These are phyloP conservation scores for Cercis canadensis DNA, from an alignment of 306 rosid species.

Conservation along the genomic window DNA sequence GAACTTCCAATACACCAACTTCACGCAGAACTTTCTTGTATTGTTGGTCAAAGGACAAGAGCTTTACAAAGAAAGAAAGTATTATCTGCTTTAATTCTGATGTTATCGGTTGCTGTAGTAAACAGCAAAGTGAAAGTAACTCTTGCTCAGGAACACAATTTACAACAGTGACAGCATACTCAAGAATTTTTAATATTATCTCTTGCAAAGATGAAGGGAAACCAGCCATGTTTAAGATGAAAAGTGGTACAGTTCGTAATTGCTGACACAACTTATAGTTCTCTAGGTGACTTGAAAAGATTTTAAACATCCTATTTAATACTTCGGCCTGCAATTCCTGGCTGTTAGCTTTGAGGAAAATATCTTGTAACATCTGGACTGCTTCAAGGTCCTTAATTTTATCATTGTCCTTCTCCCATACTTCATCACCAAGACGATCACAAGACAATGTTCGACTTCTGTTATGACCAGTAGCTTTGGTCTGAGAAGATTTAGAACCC, in stretches of 20 bases:
- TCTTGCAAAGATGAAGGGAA: conserved; percentile 89
- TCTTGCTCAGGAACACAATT: conserved; percentile 99
- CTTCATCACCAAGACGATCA: conserved; percentile 77
- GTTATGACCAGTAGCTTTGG: conserved; percentile 67
- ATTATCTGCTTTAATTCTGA: conserved; percentile 86
- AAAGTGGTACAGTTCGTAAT: conserved; percentile 94
- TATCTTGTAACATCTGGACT: conserved; percentile 98
- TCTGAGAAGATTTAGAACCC: conserved; percentile 71
- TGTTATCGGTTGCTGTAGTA: conserved; percentile 93
- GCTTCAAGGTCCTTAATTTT: conserved; percentile 99
- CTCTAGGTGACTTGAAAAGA: conserved; percentile 94
- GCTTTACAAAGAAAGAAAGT: conserved; percentile 92
- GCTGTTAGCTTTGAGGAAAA: conserved; percentile 86
- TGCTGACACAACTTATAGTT: conserved; percentile 94
- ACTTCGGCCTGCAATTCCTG: conserved; percentile 96
- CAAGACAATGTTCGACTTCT: conserved; percentile 75
- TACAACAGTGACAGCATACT: conserved; percentile 98
- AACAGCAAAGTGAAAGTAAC: conserved; percentile 97
- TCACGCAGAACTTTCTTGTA: conserved; percentile 96
- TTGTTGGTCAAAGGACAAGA: conserved; percentile 96
- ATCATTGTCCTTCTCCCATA: conserved; percentile 86
- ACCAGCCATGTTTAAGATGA: conserved; percentile 93
- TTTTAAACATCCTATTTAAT: conserved; percentile 91
- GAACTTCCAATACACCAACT: conserved; percentile 98
- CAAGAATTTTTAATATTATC: conserved; percentile 94